phyloP scores from a whole-genome alignment of 768 basidiomycete genomes.

The Chiua virens region DNA sequence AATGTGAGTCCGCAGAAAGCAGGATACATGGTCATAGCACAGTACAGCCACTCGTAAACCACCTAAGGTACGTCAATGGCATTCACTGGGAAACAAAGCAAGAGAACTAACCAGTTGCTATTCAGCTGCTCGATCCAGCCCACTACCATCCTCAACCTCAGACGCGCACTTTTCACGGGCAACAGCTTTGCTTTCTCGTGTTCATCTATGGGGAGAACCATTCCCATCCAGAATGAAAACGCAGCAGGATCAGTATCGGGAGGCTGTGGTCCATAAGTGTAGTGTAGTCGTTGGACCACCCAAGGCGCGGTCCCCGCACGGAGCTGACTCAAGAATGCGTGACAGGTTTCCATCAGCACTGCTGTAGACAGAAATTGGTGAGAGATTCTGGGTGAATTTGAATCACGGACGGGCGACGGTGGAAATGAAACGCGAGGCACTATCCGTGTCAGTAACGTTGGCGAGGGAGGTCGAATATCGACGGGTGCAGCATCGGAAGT shows the following conservation, averaged over 20 bases:
- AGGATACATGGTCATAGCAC: conserved; percentile 40
- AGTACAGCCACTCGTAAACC: conserved; percentile 72
- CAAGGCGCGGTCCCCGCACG: conserved; percentile 81
- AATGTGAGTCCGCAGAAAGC: conserved; percentile 5
- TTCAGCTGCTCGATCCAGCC: conserved; percentile 90
- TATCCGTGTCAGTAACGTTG: conserved; percentile 15
- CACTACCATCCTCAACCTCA: conserved; percentile 82
- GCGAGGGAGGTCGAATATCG: conserved; percentile 8
- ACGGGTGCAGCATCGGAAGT: conserved; percentile 6
- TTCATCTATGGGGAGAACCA: conserved; percentile 89
- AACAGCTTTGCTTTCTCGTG: conserved; percentile 85
- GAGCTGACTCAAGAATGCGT: conserved; percentile 60
- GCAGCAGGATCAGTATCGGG: conserved; percentile 52
- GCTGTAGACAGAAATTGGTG: conserved; percentile 21
- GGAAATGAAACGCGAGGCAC: conserved; percentile 9
- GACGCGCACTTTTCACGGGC: conserved; percentile 72
- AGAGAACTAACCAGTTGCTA: conserved; percentile 47
- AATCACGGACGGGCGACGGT: conserved; percentile 1
- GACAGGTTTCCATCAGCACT: conserved; percentile 52
- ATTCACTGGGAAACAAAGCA: conserved; percentile 15
- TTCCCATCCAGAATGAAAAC: conserved; percentile 90
- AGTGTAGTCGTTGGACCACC: conserved; percentile 85
- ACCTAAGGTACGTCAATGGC: conserved; percentile 45
- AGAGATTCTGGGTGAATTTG: background rate
- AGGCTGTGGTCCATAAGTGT: conserved; percentile 78